Evolutionary conservation across 1,284 basidiomycete genomes (phyloP).

Genomic region (Farysia itapuensis): DNA sequence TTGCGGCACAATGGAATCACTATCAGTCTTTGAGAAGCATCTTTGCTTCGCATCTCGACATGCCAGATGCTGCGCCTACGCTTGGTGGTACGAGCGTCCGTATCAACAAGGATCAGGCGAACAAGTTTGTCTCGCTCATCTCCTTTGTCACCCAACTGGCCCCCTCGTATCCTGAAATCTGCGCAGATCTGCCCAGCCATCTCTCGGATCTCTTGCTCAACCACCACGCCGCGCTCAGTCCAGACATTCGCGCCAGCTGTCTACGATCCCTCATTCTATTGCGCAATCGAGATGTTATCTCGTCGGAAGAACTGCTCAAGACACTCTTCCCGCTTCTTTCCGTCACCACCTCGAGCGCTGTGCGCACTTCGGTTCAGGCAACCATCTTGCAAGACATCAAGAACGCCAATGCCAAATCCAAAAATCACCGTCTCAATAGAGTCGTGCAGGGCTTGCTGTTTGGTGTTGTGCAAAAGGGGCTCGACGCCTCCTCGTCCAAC

Average conservation of each 20-base stretch:
- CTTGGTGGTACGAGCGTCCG: constrained; percentile 11
- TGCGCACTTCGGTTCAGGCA: constrained; percentile 84
- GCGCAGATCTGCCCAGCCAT: constrained; percentile 38
- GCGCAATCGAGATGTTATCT: constrained; percentile 86
- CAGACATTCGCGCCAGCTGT: constrained; percentile 47
- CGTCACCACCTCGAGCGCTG: constrained; percentile 74
- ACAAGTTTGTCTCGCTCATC: constrained; percentile 49
- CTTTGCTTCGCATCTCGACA: constrained; percentile 64
- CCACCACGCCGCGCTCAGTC: constrained; percentile 51
- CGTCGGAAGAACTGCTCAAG: constrained; percentile 88
- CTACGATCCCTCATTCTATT: constrained; percentile 68
- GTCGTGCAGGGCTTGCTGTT: constrained; percentile 96
- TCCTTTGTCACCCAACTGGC: constrained; percentile 66
- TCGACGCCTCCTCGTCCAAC: constrained; percentile 61
- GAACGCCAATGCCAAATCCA: constrained; percentile 82
- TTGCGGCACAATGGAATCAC: constrained; percentile 97
- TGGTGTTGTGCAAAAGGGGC: constrained; percentile 87
- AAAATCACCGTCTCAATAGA: constrained; percentile 94
- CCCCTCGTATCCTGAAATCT: constrained; percentile 47
- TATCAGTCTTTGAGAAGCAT: constrained; percentile 85
- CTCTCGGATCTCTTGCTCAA: constrained; percentile 51
- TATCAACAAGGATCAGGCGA: constrained; percentile 49
- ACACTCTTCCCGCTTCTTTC: constrained; percentile 91
- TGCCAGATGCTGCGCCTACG: constrained; percentile 1
- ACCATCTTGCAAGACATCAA: constrained; percentile 95